Base-by-base conservation (phyloP, 495 filamentous ascomycete genomes). In the Penicillium malachiteum region DNA sequence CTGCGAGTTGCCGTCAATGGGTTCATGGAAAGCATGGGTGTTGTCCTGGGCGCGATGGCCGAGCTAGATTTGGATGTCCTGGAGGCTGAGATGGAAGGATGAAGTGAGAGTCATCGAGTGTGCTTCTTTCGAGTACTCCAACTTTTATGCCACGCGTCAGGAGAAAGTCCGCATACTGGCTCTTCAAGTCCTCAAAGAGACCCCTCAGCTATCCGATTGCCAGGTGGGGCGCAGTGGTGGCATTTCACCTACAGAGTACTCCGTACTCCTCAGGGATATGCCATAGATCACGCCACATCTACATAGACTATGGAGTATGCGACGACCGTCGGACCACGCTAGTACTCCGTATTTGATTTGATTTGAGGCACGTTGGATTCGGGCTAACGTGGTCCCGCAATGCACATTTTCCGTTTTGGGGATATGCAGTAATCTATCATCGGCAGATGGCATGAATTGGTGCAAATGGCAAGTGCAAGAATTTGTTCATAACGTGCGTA, bases 1-100 rank as follows among this genome's bases (percentile, higher is more conserved):
- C 80, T 98, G 58, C 86, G 94, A 13, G 94, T 98, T 9, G 91
- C 94, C 12, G 93, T 96, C 59, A 98, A 98, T 73, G 91, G 93
- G n/a, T 96, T 96, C 65, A 91, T 97, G 79, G 94, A 97, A 57
- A 95, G 89, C 59, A 62, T 97, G 30, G 83, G 85, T 9, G 83
- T 96, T 35, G 84, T 97, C 0, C 67, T 97, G 42, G 87, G 87
- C 33, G 87, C 94, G 0, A 95, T 95, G 86, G 82, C 87, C 63
- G 89, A 96, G 70, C 68, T 97, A 55, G 94, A 97, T 74, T 81
- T 88, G 14, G 94, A 97, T 77, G 87, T 92, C 8, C 64, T 96
- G 32, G 59, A 69, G 35, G 63, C 60, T 14, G 68, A 62, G 42
- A 60, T 61, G 48, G 61, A 70, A 48, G 66, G 65, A 37, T 66